Base-by-base conservation (phyloP, 2,329 filamentous ascomycete genomes). In the Metarhizium album region DNA sequence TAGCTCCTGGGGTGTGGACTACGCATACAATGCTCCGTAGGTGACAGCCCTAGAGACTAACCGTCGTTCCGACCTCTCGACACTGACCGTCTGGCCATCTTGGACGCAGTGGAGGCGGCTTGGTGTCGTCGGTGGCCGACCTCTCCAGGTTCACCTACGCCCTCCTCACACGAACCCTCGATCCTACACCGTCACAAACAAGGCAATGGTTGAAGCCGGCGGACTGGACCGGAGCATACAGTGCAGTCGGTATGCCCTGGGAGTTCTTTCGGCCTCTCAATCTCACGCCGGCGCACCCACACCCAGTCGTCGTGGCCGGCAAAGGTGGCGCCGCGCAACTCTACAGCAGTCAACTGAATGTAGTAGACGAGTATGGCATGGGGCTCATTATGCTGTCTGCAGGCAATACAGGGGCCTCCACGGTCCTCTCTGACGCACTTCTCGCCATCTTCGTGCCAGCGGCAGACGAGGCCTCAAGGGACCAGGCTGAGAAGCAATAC, bases 211-310 rank as follows among this genome's bases (percentile, higher is more conserved):
- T 70, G 5, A 69, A 70, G 27, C 68, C 68, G 0, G 47, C 45
- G 1, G 57, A 65, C 0, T 61, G 64, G 29, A 61, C 62, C 1
- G 65, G 65, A 2, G 61, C 56, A 0, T 55, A 59, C 24, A 59
- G 57, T 13, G 59, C 67, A 22, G 65, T 66, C 2, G 67, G 68
- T 3, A 61, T 63, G 56, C 66, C 67, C 0, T 69, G 67, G 68
- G 67, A 70, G 45, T 67, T 69, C 14, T 58, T 62, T 1, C 64
- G 62, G 1, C 56, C 60, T 0, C 16, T 57, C 1, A 54, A 59
- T 23, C 45, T 69, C 0, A 60, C 60, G 0, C 58, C 60, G 0
- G 33, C 57, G 0, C 55, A 68, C 40, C 59, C 62, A 0, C 67
- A 68, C 22, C 50, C 59, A 1, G 54, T 70, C 3, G 59, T 67